phyloP scores from a whole-genome alignment of 2,329 filamentous ascomycete genomes.

The Ustilaginoidea virens region DNA sequence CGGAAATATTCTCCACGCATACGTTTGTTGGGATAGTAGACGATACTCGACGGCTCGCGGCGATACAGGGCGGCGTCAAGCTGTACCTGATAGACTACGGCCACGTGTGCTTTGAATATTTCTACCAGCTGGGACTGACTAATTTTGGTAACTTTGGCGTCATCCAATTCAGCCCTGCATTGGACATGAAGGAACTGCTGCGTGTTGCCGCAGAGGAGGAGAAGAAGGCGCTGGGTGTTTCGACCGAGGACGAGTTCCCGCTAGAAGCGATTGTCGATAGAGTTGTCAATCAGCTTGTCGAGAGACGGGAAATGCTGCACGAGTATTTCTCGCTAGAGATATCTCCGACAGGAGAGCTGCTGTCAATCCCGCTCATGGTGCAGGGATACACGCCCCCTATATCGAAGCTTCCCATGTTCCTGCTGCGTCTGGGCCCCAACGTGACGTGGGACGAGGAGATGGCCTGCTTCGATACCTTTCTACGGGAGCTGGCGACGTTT shows the following conservation, averaged over 20 bases:
- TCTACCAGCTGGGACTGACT: constrained; percentile 88
- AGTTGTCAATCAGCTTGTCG: constrained; percentile 54
- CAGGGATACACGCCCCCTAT: constrained; percentile 81
- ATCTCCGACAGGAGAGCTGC: constrained; percentile 58
- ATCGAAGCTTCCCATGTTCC: constrained; percentile 75
- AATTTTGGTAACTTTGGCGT: constrained; percentile 91
- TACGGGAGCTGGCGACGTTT: constrained; percentile 77
- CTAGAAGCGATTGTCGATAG: constrained; percentile 48
- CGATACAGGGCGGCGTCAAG: constrained; percentile 84
- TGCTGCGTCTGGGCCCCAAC: constrained; percentile 74
- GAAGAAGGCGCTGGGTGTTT: constrained; percentile 25
- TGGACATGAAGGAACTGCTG: constrained; percentile 57
- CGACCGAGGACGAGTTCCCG: constrained; percentile 46
- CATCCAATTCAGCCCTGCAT: constrained; percentile 64
- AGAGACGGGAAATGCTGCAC: constrained; percentile 67
- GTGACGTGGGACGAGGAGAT: constrained; percentile 81
- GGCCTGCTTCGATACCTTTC: constrained; percentile 67
- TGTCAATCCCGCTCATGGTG: constrained; percentile 67
- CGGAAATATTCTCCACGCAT: constrained; percentile 72
- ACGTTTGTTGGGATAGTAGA: constrained; percentile 93
- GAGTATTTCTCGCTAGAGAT: constrained; percentile 90
- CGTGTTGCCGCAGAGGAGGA: constrained; percentile 59
- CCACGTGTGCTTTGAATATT: constrained; percentile 71
- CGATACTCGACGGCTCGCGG: constrained; percentile 70
- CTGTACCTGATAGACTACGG: constrained; percentile 91